These are phyloP conservation scores for Trichoderma koningiopsis DNA, from an alignment of 2,329 filamentous ascomycete genomes.

Conservation along the genomic window DNA sequence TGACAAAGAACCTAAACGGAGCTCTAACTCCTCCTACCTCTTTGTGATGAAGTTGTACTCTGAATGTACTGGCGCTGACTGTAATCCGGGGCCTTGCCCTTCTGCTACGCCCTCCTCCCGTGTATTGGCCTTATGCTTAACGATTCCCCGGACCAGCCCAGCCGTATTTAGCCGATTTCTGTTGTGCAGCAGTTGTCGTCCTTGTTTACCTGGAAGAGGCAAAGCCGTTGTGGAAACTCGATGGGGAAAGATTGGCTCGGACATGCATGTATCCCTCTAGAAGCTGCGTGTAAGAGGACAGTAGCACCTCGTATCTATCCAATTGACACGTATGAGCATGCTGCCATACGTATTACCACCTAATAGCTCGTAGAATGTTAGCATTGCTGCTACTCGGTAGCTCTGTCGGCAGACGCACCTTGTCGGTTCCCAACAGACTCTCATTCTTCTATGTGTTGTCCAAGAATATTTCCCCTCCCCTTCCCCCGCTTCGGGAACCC, in stretches of 20 bases:
- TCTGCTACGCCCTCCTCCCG: neutral
- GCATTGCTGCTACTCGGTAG: neutral
- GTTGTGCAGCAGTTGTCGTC: neutral
- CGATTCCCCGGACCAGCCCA: constrained; percentile 21
- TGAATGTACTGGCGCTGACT: constrained; percentile 11
- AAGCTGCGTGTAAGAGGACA: neutral
- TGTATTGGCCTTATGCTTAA: constrained; percentile 8
- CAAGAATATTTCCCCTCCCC: neutral
- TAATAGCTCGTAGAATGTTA: neutral
- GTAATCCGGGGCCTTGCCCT: neutral
- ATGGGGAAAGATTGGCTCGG: constrained; percentile 4
- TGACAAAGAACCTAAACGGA: neutral
- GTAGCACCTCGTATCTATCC: neutral
- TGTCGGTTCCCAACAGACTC: constrained; percentile 15
- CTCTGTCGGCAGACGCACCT: constrained; percentile 1
- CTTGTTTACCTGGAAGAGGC: neutral
- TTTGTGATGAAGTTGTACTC: neutral
- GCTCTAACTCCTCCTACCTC: neutral
- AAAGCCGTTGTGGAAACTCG: neutral
- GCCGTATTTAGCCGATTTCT: constrained; percentile 24
- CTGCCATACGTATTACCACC: neutral
- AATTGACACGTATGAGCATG: constrained; percentile 1
- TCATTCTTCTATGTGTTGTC: neutral
- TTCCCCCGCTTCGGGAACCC: constrained; percentile 18
- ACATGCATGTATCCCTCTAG: constrained; percentile 1